Evolutionary conservation across 2,329 filamentous ascomycete species (phyloP), one percentile per base, ranked within the genome.

Genomic region (Catunica adiposa): DNA sequence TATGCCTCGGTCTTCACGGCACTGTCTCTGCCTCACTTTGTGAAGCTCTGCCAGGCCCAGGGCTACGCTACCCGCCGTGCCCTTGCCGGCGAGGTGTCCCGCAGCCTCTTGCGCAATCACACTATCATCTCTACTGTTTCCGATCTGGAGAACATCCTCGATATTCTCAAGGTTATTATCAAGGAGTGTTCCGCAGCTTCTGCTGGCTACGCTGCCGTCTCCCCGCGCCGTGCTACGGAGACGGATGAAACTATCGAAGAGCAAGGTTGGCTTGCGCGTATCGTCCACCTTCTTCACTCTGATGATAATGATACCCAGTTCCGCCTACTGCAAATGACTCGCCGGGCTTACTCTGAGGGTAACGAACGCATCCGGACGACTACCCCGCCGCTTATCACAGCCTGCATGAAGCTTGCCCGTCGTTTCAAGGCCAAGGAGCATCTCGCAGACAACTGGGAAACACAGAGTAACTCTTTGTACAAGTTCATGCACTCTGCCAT

Each of bases 211-310:
- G 83, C 89, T 0, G 86, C 87, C 2, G 80, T 84, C 40, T 80
- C 84, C 4, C 86, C 90, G 64, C 77, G 87, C 60, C 82, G 88
- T 59, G 79, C 72, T 0, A 67, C 77, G 50, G 94, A 98, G 72
- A 97, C 92, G 0, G 92, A 98, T 60, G 94, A 98, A 71, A 97
- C 90, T 0, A 82, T 97, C 64, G 90, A 98, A 69, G 92, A 98
- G 70, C 92, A 98, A 73, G 92, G 92, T 53, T 96, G 89, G 89
- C 75, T 98, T 55, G 92, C 92, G 37, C 79, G 92, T 62, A 83
- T 98, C 64, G 82, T 96, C 17, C 92, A 98, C 69, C 73, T 96
- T 56, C 79, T 98, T 54, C 76, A 87, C 57, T 85, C 81, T 47
- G 75, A 86, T 37, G 80, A 94, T 65, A 97, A 97, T 64, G 88